Conservation (phyloP, 2,329 filamentous ascomycete species). For the Aspergillus sp. region DNA sequence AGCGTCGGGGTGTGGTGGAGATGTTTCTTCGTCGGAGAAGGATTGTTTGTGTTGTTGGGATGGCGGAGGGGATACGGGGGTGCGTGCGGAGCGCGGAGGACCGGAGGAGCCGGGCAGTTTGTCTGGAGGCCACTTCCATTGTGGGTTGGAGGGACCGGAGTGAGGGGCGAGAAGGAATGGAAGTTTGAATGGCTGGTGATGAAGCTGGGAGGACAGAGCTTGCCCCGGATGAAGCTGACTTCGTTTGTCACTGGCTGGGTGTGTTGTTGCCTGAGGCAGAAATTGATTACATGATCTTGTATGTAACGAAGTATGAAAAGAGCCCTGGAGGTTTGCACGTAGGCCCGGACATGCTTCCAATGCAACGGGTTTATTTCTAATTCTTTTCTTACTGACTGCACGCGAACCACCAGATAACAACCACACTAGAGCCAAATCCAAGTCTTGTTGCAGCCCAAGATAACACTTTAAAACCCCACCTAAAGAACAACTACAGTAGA, state of each 20-base stretch:
- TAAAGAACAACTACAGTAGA: neutral
- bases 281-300: neutral
- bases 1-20: constrained; percentile 28
- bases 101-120: constrained; percentile 35
- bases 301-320: neutral
- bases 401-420: too few relatives aligned
- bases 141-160: constrained; percentile 10
- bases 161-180: neutral
- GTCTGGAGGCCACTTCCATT: constrained; percentile 41
- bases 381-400: too few relatives aligned
- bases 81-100: constrained; percentile 23
- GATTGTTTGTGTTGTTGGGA: constrained; percentile 16
- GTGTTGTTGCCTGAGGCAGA: constrained; percentile 29
- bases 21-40: constrained; percentile 33
- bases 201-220: constrained; percentile 10
- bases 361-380: too few relatives aligned
- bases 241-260: constrained; percentile 1
- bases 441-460: too few relatives aligned
- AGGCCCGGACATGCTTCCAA: too few relatives aligned
- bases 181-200: neutral
- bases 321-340: too few relatives aligned
- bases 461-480: neutral
- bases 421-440: neutral
- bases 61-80: constrained; percentile 21
- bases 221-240: constrained; percentile 14